A percentile compares a stretch with the other conserved stretches of the same genome.
Conservation (phyloP, 139 green algal species). For the Axilococcus clingmanii region DNA sequence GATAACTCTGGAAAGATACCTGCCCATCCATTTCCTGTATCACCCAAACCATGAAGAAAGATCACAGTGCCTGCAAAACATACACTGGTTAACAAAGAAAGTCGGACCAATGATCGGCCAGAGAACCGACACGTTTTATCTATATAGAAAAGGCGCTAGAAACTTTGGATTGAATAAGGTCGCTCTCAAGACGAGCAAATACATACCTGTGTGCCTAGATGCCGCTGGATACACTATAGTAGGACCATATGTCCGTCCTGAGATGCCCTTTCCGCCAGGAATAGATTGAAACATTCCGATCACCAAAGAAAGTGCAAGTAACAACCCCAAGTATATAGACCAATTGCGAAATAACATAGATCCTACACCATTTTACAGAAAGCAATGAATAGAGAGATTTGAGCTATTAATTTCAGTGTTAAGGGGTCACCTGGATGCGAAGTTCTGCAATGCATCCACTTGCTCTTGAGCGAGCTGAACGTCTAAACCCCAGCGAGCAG, state of each 20-base stretch:
- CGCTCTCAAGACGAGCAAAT: too few species aligned
- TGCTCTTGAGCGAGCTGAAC: conserved; percentile 7
- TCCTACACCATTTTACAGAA: too few species aligned
- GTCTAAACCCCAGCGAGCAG: conserved; percentile 20
- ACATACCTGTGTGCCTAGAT: conserved; percentile 5
- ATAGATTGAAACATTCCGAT: too few species aligned
- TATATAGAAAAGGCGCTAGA: too few species aligned
- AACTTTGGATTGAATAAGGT: too few species aligned
- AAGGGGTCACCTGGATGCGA: too few species aligned
- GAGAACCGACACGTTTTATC: too few species aligned
- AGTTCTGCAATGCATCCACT: conserved; percentile 16
- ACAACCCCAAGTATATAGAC: too few species aligned
- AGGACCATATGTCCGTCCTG: conserved; percentile 9
- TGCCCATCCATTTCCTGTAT: conserved; percentile 26
- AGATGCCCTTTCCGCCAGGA: background rate
- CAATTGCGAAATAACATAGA: too few species aligned
- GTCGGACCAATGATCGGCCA: too few species aligned
- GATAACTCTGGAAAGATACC: conserved; percentile 18
- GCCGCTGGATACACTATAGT: conserved; percentile 1
- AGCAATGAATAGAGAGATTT: background rate
- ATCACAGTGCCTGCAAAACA: conserved; percentile 27
- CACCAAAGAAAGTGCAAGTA: too few species aligned
- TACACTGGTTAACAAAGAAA: too few species aligned
- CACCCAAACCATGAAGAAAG: conserved; percentile 35
- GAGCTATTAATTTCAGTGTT: background rate